Base-by-base conservation (phyloP, 345 rosid species). In the Lumnitzera littorea region DNA sequence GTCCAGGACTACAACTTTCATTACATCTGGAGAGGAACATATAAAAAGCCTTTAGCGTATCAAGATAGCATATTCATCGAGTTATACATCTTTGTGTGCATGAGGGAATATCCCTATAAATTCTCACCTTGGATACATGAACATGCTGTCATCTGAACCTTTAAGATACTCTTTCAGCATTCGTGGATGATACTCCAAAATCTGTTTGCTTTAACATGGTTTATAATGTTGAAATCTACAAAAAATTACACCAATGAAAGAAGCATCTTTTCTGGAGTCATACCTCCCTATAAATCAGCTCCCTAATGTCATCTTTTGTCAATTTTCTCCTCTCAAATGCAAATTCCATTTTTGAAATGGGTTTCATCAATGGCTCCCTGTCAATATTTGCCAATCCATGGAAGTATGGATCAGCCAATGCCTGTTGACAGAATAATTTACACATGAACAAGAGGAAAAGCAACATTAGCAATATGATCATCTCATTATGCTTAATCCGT, bases 231-330 rank as follows among this genome's bases (percentile, higher is more conserved):
- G 12, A 50, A 15, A 61, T 15, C 23, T 52, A 57, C 1, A 12
- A 12, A 65, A 49, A 27, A 46, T 20, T 67, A 49, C 6, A 47
- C 56, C 72, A 56, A 52, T 1, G 23, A 48, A 58, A 66, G 24
- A 36, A 7, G 24, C 16, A 51, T 15, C 56, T 24, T 1, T 46
- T 27, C 51, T 48, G 17, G 17, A 49, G 24, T 31, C 56, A 12
- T 61, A 90, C 97, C 99, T 94, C 99, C 86, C 95, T 75, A 63
- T 94, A 94, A 63, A 94, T 86, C 58, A 94, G 82, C 73, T 88
- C 99, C 58, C 96, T 78, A 25, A 90, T 91, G 46, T 90, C 97
- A 69, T 90, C 92, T 70, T 77, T 75, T 13, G 84, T 79, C 74
- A 94, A 50, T 67, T 84, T 94, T 73, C 91, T 90, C 75, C 81